phyloP scores from a whole-genome alignment of 352 stramenopile genomes.

The Globisporangium heterothallicum region DNA sequence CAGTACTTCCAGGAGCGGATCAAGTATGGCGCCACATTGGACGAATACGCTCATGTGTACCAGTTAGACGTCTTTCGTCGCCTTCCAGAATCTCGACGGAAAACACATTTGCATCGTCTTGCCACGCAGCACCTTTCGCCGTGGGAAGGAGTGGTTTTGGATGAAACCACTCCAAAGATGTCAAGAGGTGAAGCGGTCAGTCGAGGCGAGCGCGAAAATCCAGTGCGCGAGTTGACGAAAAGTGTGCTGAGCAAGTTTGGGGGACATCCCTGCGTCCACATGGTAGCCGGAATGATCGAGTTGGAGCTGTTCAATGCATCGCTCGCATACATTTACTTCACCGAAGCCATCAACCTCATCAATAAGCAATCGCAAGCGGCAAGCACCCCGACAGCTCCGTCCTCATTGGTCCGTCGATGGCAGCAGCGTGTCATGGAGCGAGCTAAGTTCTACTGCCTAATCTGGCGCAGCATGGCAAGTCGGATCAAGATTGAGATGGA shows the following conservation, averaged over 20 bases:
- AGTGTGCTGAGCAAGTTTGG: conserved; percentile 14
- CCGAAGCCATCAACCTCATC: conserved; percentile 29
- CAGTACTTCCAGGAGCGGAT: conserved; percentile 40
- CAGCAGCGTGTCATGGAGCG: conserved; percentile 29
- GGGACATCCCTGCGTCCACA: conserved; percentile 33
- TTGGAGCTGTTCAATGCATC: conserved; percentile 40
- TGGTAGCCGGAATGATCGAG: conserved; percentile 47
- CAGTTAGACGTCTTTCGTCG: conserved; percentile 38
- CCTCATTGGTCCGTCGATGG: conserved; percentile 25
- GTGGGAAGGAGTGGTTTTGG: conserved; percentile 34
- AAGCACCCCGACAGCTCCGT: background rate
- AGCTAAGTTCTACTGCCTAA: conserved; percentile 45
- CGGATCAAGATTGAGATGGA: conserved; percentile 46
- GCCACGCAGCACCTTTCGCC: conserved; percentile 12
- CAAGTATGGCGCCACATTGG: conserved; percentile 14
- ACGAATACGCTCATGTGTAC: conserved; percentile 53
- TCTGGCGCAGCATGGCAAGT: conserved; percentile 41
- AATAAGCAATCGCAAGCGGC: conserved; percentile 5
- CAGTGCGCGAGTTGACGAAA: conserved; percentile 21
- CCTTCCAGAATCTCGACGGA: conserved; percentile 15
- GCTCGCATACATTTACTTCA: conserved; percentile 33
- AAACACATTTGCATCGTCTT: background rate
- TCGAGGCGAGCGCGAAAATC: no score
- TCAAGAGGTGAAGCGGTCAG: no score
- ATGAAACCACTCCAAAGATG: conserved; percentile 9